Base-by-base conservation (phyloP, 352 stramenopile species). In the Phytophthora macrochlamydospora region DNA sequence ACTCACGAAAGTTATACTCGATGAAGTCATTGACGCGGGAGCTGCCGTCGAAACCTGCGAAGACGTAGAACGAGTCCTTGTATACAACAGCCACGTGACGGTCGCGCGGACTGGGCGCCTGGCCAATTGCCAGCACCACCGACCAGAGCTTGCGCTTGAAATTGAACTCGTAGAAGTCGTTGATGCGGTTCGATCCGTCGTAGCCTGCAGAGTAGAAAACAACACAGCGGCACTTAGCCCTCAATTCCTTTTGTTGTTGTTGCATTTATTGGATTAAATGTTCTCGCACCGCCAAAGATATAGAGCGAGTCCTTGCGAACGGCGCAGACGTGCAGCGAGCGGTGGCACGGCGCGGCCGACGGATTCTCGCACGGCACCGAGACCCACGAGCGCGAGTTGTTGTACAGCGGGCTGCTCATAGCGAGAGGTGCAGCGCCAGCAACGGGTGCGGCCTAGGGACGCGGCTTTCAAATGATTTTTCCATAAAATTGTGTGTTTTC, bases 1-100 rank as follows among this genome's bases (percentile, higher is more conserved):
- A 79, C 73, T 35, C 86, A 97, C 87, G 67, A 65, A 98, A 98
- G 69, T 97, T 94, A 73, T 96, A 99, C 62, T 97, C 85, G 71
- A 98, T 90, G 75, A 99, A 98, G 65, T 98, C 94, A 68, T 98
- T 98, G 32, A 98, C 89, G 30, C 96, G 86, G 54, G 83, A 90
- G 61, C 80, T 93, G 29, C 96, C 96, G 71, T 98, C 91, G 63
- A 98, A 99, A 30, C 96, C 95, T 2, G 85, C 93, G 53, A 98
- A 98, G 9, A 99, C 90, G 65, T 97, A 98, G 69, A 99, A 97
- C 45, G 85, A 92, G 61, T 97, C 91, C 44, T 92, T 92, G 78
- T 98, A 95, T 4, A 97, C 90, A 30, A 98, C 90, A 4, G 92
- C 91, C 11, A 98, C 88, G 74, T 99, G 96, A 53, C 96, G 91